Evolutionary conservation across 176 grass and related monocot species (phyloP).

Genomic region (Oropetium thomaeum): DNA sequence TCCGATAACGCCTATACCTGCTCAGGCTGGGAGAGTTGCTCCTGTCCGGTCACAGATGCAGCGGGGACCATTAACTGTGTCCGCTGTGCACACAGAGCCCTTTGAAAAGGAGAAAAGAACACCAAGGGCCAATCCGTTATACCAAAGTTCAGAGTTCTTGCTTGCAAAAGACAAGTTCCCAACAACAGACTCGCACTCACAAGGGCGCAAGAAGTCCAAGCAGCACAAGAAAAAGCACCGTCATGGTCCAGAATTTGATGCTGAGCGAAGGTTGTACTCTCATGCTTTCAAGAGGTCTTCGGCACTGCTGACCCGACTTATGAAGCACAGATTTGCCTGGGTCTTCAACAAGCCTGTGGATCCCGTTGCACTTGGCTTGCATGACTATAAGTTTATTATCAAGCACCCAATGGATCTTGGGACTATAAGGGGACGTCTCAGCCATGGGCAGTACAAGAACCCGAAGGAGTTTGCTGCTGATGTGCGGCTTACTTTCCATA

Average conservation of each 20-base stretch:
- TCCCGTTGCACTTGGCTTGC: conserved; percentile 60
- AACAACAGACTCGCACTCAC: conserved; percentile 48
- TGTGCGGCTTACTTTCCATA: conserved; percentile 82
- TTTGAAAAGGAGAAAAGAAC: conserved; percentile 87
- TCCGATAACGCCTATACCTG: conserved; percentile 26
- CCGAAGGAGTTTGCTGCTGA: conserved; percentile 84
- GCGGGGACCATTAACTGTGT: conserved; percentile 46
- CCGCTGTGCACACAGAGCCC: conserved; percentile 44
- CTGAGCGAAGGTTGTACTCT: conserved; percentile 57
- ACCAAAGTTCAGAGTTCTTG: conserved; percentile 80
- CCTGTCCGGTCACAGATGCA: conserved; percentile 5
- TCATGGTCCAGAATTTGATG: conserved; percentile 21
- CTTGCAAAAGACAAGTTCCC: conserved; percentile 87
- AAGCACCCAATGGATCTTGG: conserved; percentile 95
- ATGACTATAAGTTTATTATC: conserved; percentile 78
- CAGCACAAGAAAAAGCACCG: conserved; percentile 59
- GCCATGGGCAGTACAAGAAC: conserved; percentile 63
- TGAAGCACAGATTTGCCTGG: conserved; percentile 92
- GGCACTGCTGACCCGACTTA: conserved; percentile 58
- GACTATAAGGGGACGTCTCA: conserved; percentile 69
- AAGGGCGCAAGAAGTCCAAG: conserved; percentile 63
- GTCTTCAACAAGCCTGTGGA: conserved; percentile 95
- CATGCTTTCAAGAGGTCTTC: conserved; percentile 73
- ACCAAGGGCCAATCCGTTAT: conserved; percentile 75
- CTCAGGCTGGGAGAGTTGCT: conserved; percentile 5